A percentile compares a stretch with the other conserved stretches of the same genome.
Evolutionary conservation across 179 eudicot species (phyloP).

Genomic region (Nepenthes alata): DNA sequence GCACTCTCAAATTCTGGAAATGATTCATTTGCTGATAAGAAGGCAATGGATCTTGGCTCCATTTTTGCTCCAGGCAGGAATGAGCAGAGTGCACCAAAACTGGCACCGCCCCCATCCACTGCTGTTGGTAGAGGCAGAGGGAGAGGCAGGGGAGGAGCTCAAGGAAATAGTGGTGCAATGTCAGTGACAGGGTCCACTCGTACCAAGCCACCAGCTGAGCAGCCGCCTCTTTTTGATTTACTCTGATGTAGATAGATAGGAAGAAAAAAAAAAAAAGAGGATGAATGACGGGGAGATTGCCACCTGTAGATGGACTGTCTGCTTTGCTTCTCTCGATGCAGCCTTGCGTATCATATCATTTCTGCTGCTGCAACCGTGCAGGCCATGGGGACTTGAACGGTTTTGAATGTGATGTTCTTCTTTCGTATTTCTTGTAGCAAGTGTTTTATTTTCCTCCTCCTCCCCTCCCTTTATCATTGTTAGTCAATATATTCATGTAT

Average conservation of each 20-base stretch:
- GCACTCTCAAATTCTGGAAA: slow-evolving; percentile 21
- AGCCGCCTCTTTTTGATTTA: slow-evolving; percentile 84
- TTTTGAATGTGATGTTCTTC: too few species aligned
- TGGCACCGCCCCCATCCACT: slow-evolving; percentile 89
- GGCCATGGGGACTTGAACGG: too few species aligned
- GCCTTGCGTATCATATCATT: too few species aligned
- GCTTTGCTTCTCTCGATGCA: too few species aligned
- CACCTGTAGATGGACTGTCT: too few species aligned
- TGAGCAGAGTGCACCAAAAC: slow-evolving; percentile 48
- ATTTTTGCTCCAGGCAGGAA: slow-evolving; percentile 52
- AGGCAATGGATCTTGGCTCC: slow-evolving; percentile 54
- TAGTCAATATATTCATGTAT: too few species aligned
- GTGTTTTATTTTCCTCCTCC: too few species aligned
- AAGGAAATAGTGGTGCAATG: slow-evolving; percentile 29
- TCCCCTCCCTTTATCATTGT: too few species aligned
- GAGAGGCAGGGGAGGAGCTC: slow-evolving; percentile 62
- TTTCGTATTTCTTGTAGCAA: too few species aligned
- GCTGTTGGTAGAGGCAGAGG: slow-evolving; percentile 83
- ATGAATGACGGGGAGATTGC: too few species aligned
- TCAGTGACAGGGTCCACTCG: slow-evolving; percentile 19
- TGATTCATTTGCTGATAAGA: slow-evolving; percentile 12
- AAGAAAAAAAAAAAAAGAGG: too few species aligned
- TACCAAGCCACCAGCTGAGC: slow-evolving; percentile 35
- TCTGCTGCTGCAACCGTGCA: too few species aligned
- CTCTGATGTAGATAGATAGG: slow-evolving; percentile 18